A percentile compares a stretch with the other conserved stretches of the same genome.
Evolutionary conservation across 495 filamentous ascomycete genomes (phyloP).

Genomic region (Poronia punctata): DNA sequence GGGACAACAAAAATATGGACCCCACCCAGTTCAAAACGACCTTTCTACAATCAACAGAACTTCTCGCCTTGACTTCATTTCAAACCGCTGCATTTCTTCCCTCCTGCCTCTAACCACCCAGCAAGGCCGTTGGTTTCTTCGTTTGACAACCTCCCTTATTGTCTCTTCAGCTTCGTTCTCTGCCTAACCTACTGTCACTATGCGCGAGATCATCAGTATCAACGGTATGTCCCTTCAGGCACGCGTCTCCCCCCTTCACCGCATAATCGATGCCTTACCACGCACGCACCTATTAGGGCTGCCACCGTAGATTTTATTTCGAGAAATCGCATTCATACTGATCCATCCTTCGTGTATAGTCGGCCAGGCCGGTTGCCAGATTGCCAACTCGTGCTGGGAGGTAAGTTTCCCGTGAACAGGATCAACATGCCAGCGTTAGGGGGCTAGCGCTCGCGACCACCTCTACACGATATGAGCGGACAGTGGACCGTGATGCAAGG

Average conservation of each 20-base stretch:
- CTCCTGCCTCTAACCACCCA: slow-evolving; percentile 10
- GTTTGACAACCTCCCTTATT: slow-evolving; percentile 11
- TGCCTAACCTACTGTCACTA: slow-evolving; percentile 45
- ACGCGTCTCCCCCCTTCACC: slow-evolving; percentile 34
- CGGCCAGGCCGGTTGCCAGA: slow-evolving; percentile 99
- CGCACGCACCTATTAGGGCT: slow-evolving; percentile 8
- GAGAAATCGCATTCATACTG: slow-evolving; percentile 21
- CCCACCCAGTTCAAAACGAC: slow-evolving; percentile 27
- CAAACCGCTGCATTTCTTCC: slow-evolving; percentile 13
- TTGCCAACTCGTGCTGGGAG: slow-evolving; percentile 99
- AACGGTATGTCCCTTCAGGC: slow-evolving; percentile 68
- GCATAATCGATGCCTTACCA: slow-evolving; percentile 21
- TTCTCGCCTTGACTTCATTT: slow-evolving; percentile 22
- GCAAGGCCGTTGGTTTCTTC: slow-evolving; percentile 12
- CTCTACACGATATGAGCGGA: not conserved
- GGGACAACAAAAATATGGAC: slow-evolving; percentile 27
- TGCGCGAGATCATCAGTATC: slow-evolving; percentile 99
- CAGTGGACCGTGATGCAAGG: not conserved
- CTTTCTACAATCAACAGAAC: slow-evolving; percentile 25
- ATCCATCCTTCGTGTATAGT: slow-evolving; percentile 54
- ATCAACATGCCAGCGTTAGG: not conserved
- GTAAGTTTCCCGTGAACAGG: slow-evolving; percentile 52
- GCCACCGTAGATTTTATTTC: no score
- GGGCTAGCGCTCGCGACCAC: not conserved
- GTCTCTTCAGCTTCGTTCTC: slow-evolving; percentile 12